Conservation (phyloP, 2,329 filamentous ascomycete species). For the Cytospora mali region DNA sequence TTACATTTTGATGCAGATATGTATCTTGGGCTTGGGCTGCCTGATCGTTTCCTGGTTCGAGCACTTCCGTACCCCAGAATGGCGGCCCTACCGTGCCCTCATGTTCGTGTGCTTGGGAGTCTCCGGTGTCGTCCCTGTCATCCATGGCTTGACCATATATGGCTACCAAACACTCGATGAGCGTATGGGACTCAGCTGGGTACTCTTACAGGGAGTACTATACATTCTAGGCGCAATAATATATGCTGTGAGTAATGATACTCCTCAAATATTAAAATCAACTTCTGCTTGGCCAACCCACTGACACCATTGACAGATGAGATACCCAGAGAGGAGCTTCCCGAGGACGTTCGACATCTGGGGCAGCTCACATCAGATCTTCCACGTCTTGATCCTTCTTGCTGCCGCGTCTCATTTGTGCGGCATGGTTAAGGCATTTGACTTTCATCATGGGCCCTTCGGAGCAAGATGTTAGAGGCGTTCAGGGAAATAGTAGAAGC, state of each 20-base stretch:
- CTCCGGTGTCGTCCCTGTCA: constrained; percentile 79
- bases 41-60: constrained; percentile 77
- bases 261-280: not conserved
- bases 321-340: constrained; percentile 78
- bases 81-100: constrained; percentile 80
- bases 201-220: constrained; percentile 76
- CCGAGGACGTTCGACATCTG: constrained; percentile 87
- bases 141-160: constrained; percentile 73
- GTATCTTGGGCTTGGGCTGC: constrained; percentile 74
- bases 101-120: constrained; percentile 91
- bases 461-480: constrained; percentile 51
- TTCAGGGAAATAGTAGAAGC: not conserved
- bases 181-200: constrained; percentile 79
- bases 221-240: constrained; percentile 86
- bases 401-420: constrained; percentile 82
- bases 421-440: constrained; percentile 81
- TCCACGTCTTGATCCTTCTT: constrained; percentile 84
- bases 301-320: constrained; percentile 49
- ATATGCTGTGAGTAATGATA: constrained; percentile 68
- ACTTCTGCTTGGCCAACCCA: not conserved
- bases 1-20: constrained; percentile 62
- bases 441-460: constrained; percentile 72
- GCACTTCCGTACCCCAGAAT: constrained; percentile 78
- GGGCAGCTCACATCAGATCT: constrained; percentile 94
- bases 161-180: constrained; percentile 67